A percentile compares a stretch with the other conserved stretches of the same genome.
phyloP scores from a whole-genome alignment of 495 filamentous ascomycete species.

The Neurospora sp. region DNA sequence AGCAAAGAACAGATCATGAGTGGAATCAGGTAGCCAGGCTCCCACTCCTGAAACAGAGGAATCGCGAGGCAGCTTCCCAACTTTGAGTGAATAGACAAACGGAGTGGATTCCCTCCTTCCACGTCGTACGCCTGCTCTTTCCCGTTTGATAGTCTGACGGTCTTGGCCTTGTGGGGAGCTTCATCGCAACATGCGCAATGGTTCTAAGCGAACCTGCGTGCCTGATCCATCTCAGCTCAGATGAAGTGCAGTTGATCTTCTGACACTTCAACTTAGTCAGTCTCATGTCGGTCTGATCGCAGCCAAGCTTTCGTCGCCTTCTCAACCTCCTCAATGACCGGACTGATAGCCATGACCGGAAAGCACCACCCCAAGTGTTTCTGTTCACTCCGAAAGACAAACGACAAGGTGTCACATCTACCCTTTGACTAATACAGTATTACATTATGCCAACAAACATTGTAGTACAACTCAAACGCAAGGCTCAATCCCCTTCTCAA shows the following conservation, averaged over 20 bases:
- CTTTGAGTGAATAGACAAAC: not conserved
- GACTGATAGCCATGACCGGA: not conserved
- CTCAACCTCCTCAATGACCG: not conserved
- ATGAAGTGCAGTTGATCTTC: not conserved
- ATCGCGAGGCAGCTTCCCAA: not conserved
- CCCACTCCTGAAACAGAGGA: not conserved
- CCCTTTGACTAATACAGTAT: not conserved
- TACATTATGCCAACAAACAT: not conserved
- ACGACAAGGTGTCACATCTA: not conserved
- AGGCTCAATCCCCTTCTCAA: not conserved
- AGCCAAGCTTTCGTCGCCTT: not conserved
- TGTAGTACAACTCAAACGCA: not conserved
- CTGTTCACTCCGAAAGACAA: not conserved
- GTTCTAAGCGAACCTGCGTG: not conserved
- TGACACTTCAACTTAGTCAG: not conserved
- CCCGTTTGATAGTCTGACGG: not conserved
- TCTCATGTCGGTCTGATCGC: not conserved
- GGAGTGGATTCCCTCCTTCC: not conserved
- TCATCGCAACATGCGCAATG: not conserved
- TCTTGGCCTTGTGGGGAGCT: not conserved
- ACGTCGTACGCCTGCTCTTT: not conserved
- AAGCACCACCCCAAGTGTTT: not conserved
- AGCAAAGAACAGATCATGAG: not conserved
- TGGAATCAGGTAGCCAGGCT: not conserved
- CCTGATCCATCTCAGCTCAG: not conserved